A percentile compares a stretch with the other conserved stretches of the same genome.
Evolutionary conservation across 306 rosid genomes (phyloP).

Genomic region (Oxytropis ochrocephala): DNA sequence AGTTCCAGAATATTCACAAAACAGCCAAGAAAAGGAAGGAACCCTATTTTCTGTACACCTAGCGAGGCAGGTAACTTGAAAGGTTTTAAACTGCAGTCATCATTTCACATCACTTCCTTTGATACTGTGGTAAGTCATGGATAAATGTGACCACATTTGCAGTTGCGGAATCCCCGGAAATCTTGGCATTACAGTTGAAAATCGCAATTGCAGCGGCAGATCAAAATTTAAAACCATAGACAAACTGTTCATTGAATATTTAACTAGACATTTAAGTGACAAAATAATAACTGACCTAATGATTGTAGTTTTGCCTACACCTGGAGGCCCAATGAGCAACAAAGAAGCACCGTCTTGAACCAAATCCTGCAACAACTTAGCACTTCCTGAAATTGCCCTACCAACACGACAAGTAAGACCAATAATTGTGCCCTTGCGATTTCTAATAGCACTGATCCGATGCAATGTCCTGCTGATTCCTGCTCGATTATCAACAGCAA

Average conservation of each 20-base stretch:
- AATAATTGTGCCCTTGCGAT: constrained; percentile 76
- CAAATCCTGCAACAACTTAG: constrained; percentile 73
- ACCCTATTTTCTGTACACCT: background rate
- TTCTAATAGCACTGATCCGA: constrained; percentile 91
- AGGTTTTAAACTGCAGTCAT: background rate
- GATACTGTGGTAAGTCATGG: background rate
- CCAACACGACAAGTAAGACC: constrained; percentile 97
- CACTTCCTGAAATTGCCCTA: constrained; percentile 86
- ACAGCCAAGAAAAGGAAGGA: constrained; percentile 5
- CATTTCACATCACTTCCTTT: background rate
- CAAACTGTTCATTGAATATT: background rate
- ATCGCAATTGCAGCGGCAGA: background rate
- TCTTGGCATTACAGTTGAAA: background rate
- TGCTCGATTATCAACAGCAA: constrained; percentile 84
- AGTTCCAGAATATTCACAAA: background rate
- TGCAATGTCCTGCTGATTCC: constrained; percentile 95
- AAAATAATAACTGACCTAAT: constrained; percentile 53
- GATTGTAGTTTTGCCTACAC: constrained; percentile 94
- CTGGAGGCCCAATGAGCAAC: constrained; percentile 95
- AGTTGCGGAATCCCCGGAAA: background rate
- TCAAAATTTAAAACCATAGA: background rate
- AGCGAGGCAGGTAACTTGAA: background rate
- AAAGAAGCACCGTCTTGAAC: constrained; percentile 86
- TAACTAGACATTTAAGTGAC: background rate
- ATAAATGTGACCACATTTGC: background rate